Conservation (phyloP, 202 grass and related monocot genomes). For the Zizania palustris region DNA sequence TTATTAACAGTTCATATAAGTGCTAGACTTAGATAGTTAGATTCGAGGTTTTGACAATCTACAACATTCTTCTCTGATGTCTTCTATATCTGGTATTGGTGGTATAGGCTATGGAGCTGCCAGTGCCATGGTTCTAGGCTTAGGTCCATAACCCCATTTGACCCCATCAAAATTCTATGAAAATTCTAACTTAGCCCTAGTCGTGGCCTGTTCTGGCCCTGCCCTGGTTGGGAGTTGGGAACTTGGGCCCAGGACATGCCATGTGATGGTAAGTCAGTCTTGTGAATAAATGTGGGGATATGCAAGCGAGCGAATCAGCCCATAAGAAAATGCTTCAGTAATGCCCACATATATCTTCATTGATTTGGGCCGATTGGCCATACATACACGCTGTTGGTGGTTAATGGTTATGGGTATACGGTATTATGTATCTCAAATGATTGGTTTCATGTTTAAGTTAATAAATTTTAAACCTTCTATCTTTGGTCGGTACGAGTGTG, state of each 20-base stretch:
- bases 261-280: background rate
- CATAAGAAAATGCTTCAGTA: background rate
- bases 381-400: background rate
- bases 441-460: background rate
- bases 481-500: background rate
- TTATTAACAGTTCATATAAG: background rate
- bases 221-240: background rate
- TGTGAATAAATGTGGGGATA: background rate
- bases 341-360: background rate
- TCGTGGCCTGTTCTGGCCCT: too few species aligned
- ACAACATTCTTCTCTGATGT: background rate
- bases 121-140: background rate
- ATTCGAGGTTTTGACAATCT: background rate
- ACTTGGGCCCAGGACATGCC: background rate
- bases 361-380: background rate
- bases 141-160: too few species aligned
- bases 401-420: background rate
- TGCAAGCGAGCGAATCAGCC: background rate
- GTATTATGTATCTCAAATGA: background rate
- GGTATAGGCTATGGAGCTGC: background rate
- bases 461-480: too few species aligned
- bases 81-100: background rate
- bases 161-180: too few species aligned
- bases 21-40: background rate
- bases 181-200: too few species aligned